A percentile compares a stretch with the other conserved stretches of the same genome.
These are phyloP conservation scores for Histomonas meleagridis DNA, from an alignment of 208 protist species.

Conservation along the genomic window DNA sequence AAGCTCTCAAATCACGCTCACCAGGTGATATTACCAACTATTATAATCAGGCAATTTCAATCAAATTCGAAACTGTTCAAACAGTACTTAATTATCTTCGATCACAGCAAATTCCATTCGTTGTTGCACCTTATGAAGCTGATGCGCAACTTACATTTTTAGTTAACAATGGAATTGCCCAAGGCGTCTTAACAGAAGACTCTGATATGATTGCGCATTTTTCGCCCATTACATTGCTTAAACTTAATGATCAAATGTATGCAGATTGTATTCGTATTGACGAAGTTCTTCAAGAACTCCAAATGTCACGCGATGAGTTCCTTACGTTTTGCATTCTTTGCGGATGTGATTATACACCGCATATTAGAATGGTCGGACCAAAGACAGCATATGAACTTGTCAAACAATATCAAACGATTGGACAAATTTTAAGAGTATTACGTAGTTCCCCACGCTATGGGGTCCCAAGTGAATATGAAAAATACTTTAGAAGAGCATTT, in stretches of 20 bases:
- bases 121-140: slow-evolving; percentile 93
- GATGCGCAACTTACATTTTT: slow-evolving; percentile 94
- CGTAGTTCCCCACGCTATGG: too few species aligned
- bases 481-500: neutral
- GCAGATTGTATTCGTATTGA: neutral
- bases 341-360: neutral
- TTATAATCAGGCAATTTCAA: neutral
- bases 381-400: neutral
- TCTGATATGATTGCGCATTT: slow-evolving; percentile 76
- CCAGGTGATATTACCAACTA: slow-evolving; percentile 45
- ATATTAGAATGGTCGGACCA: neutral
- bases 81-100: neutral
- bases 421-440: neutral
- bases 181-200: slow-evolving; percentile 85
- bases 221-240: neutral
- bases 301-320: neutral
- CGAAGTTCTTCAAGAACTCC: neutral
- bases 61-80: neutral
- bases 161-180: slow-evolving; percentile 63
- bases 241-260: neutral
- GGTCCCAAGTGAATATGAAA: neutral
- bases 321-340: neutral
- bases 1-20: neutral
- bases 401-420: neutral
- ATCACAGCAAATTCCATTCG: slow-evolving; percentile 26